Evolutionary conservation across 192 early-diverging fungal genomes (phyloP).

Genomic region (Coemansia sp.): DNA sequence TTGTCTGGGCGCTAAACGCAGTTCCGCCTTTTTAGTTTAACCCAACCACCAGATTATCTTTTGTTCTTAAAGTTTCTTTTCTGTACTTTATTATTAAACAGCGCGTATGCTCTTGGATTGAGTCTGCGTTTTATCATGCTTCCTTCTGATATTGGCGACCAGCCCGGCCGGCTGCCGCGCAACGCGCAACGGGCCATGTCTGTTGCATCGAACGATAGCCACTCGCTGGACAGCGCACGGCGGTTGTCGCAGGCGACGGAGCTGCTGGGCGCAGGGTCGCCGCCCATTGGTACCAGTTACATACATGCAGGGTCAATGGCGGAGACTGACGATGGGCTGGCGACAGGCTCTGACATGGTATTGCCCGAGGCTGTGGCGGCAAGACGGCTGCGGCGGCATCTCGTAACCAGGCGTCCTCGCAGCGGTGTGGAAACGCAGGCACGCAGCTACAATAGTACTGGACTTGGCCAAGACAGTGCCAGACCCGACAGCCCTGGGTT

Average conservation of each 20-base stretch:
- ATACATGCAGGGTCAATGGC: background rate
- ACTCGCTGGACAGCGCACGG: slow-evolving; percentile 13
- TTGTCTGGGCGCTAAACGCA: background rate
- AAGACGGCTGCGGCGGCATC: slow-evolving; percentile 67
- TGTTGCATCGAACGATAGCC: slow-evolving; percentile 10
- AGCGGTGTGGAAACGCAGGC: slow-evolving; percentile 40
- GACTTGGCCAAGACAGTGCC: slow-evolving; percentile 17
- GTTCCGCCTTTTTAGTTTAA: background rate
- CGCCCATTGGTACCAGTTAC: slow-evolving; percentile 17
- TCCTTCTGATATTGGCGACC: slow-evolving; percentile 9
- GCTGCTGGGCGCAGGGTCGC: slow-evolving; percentile 27
- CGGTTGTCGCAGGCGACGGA: slow-evolving; percentile 35
- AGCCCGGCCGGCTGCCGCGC: slow-evolving; percentile 24
- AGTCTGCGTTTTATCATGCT: background rate
- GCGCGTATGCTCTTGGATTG: background rate
- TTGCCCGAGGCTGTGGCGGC: slow-evolving; percentile 54
- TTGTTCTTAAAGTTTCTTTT: background rate
- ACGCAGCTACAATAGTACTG: slow-evolving; percentile 32
- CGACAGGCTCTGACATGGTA: slow-evolving; percentile 26
- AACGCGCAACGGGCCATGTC: slow-evolving; percentile 35
- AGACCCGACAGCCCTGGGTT: slow-evolving; percentile 13
- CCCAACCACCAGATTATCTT: background rate
- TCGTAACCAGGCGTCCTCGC: slow-evolving; percentile 59
- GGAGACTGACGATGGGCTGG: slow-evolving; percentile 17
- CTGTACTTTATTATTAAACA: background rate